Evolutionary conservation across 495 filamentous ascomycete genomes (phyloP), one percentile per base, ranked within the genome.

Genomic region (Aspergillus saccharolyticus): DNA sequence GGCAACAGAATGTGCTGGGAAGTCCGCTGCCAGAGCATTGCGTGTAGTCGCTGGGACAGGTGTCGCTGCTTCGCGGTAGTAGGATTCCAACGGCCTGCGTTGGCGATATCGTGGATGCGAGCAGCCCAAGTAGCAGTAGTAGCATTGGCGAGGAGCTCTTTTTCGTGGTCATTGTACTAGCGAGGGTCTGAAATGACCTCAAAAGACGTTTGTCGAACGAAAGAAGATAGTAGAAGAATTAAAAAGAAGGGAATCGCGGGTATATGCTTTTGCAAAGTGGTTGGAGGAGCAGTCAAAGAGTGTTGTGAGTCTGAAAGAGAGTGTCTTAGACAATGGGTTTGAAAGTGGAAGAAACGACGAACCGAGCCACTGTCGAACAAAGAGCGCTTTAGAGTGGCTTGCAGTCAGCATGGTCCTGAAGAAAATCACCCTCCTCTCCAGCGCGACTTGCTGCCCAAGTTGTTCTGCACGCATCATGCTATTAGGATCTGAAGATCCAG

Each of bases 1-100:
- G 73, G 68, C 91, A 96, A 75, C 90, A 95, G 75, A 95, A 96
- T 66, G 82, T 74, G 42, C 75, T 72, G 2, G 89, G 88, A 16
- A 93, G 75, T 9, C 74, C 75, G 7, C 73, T 49, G 20, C 72
- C 66, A 2, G 76, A 69, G 66, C 89, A 92, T 54, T 70, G 71
- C 18, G 62, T 56, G 55, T 78, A 83, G 25, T 73, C 57, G 25
- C 64, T 69, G 0, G 80, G 74, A 58, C 84, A 87, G 9, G 70
- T 73, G 18, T 65, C 58, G 21, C 65, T 55, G 39, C 70, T 66
- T 59, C 76, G 66, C 20, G 64, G 24, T 8, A 73, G 45, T 8
- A 80, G 66, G 33, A 39, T 39, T 24, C 61, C 61, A 5, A 70
- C 56, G 17, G 70, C 66, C 43, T 71, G 59, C 20, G 65, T 69